phyloP scores from a whole-genome alignment of 129 eudicot species.

The Centaurea solstitialis region DNA sequence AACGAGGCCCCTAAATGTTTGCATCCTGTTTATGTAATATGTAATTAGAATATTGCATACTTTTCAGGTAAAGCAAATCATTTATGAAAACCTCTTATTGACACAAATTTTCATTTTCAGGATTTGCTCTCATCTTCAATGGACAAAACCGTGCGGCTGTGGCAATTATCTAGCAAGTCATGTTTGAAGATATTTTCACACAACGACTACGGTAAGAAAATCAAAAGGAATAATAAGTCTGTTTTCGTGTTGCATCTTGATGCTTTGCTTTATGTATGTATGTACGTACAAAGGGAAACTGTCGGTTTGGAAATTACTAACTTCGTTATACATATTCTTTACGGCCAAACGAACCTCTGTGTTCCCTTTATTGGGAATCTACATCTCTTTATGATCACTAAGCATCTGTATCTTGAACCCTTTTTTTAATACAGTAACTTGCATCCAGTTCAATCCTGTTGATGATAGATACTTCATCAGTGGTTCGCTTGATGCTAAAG shows the following conservation, averaged over 20 bases:
- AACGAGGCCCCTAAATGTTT: not conserved
- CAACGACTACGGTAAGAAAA: constrained; percentile 85
- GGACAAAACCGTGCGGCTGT: constrained; percentile 97
- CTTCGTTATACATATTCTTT: not conserved
- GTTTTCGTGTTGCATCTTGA: not conserved
- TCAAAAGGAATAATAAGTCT: not conserved
- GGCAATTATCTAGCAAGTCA: constrained; percentile 87
- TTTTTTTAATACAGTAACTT: constrained; percentile 68
- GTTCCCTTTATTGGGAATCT: not conserved
- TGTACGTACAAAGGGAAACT: not conserved
- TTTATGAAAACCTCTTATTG: constrained; percentile 20
- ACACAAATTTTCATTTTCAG: constrained; percentile 45
- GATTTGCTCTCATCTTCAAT: constrained; percentile 96
- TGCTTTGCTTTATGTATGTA: not conserved
- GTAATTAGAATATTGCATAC: not conserved
- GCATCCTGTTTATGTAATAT: not conserved
- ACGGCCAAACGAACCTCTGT: not conserved
- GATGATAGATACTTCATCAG: constrained; percentile 95
- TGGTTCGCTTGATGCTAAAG: constrained; percentile 98
- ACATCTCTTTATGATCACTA: not conserved
- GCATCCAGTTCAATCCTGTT: constrained; percentile 98
- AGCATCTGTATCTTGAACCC: not conserved
- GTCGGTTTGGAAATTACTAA: not conserved
- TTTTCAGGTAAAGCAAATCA: constrained; percentile 4
- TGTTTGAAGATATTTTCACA: constrained; percentile 95